Base-by-base conservation (phyloP, 2,329 filamentous ascomycete species). In the Samsoniella hepiali region DNA sequence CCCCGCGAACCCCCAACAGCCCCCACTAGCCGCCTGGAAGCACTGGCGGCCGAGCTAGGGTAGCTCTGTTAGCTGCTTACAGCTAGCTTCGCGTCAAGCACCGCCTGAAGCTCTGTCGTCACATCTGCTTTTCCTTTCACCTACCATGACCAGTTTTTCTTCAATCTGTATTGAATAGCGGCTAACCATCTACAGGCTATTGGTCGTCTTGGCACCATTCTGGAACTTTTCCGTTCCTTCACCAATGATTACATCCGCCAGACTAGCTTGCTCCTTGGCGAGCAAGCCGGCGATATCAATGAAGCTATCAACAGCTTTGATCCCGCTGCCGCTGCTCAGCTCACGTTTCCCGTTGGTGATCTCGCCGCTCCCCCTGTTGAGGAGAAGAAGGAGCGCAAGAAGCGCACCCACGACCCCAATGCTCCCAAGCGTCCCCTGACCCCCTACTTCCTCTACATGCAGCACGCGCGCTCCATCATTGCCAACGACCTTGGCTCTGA, bases 371-470 rank as follows among this genome's bases (percentile, higher is more conserved):
- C 82, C 31, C 78, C 77, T 1, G 83, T 80, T 10, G 84, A 87
- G 71, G 86, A 88, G 75, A 90, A 92, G 84, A 93, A 93, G 84
- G 93, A 95, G 83, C 89, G 91, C 77, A 94, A 95, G 84, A 93
- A 93, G 82, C 86, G 88, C 66, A 88, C 87, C 49, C 88, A 91
- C 72, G 94, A 98, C 75, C 93, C 93, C 69, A 96, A 97, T 76
- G 93, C 93, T 7, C 94, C 94, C 65, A 98, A 97, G 85, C 88
- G 93, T 58, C 93, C 94, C 9, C 78, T 97, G 72, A 98, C 94
- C 6, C 93, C 94, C 2, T 97, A 96, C 81, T 97, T 98, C 82
- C 81, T 97, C 65, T 98, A 93, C 81, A 92, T 96, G 83, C 90
- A 96, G 76, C 89, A 90, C 67, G 92, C 92, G 67, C 90, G 95